Conservation (phyloP, 352 stramenopile species). For the Pythium insidiosum region DNA sequence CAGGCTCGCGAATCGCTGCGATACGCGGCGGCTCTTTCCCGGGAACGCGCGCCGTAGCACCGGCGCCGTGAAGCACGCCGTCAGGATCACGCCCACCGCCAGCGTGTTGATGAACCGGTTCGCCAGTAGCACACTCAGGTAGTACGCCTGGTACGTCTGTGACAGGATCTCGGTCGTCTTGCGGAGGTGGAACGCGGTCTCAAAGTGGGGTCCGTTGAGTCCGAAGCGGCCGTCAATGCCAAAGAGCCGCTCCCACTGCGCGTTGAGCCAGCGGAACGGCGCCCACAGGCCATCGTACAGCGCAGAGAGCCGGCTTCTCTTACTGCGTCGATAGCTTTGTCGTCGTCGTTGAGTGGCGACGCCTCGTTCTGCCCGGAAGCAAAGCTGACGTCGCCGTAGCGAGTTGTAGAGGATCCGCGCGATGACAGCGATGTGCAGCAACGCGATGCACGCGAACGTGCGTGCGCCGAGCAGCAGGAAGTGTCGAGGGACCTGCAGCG, state of each 20-base stretch:
- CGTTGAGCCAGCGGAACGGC: not conserved
- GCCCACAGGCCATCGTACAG: not conserved
- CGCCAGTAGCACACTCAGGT: slow-evolving; percentile 1
- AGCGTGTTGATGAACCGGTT: slow-evolving; percentile 5
- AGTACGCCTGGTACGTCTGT: slow-evolving; percentile 9
- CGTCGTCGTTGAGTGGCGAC: not conserved
- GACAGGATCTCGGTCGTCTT: slow-evolving; percentile 6
- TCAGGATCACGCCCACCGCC: slow-evolving; percentile 3
- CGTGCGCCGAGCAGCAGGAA: not conserved
- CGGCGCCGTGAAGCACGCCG: not conserved
- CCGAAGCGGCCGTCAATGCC: not conserved
- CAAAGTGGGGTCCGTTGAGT: slow-evolving; percentile 5
- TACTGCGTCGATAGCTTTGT: not conserved
- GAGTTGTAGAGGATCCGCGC: slow-evolving; percentile 1
- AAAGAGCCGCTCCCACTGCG: not conserved
- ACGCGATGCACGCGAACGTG: not conserved
- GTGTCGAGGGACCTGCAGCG: slow-evolving; percentile 1
- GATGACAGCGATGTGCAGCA: slow-evolving; percentile 2
- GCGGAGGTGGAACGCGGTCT: slow-evolving; percentile 3
- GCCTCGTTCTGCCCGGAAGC: no score
- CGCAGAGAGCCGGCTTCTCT: not conserved
- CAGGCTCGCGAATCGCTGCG: not conserved
- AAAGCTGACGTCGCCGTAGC: slow-evolving; percentile 1
- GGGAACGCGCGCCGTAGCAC: not conserved
- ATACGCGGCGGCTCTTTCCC: not conserved